Percentiles rank a stretch among this genome's conserved stretches.
Evolutionary conservation across 208 protist genomes (phyloP).

Genomic region (Angomonas deanei): DNA sequence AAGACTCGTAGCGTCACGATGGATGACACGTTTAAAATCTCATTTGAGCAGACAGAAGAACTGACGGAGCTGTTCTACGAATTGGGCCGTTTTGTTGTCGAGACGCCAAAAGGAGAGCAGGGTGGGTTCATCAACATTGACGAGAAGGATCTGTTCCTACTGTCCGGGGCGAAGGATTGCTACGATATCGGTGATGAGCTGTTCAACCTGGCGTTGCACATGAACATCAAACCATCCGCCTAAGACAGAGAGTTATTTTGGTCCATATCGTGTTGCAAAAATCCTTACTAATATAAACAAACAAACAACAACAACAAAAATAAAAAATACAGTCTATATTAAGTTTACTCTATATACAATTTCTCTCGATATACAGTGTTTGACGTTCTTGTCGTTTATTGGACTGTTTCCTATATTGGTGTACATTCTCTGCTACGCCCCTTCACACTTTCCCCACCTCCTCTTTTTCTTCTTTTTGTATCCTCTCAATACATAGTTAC

Average conservation of each 20-base stretch:
- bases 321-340: neutral
- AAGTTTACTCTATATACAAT: neutral
- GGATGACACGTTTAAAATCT: slow-evolving; percentile 49
- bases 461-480: slow-evolving; percentile 6
- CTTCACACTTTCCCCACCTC: neutral
- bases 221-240: slow-evolving; percentile 23
- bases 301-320: slow-evolving; percentile 9
- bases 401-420: too few relatives aligned
- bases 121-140: slow-evolving; percentile 79
- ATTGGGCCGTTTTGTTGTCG: slow-evolving; percentile 69
- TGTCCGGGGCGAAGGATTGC: slow-evolving; percentile 58
- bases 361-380: too few relatives aligned
- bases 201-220: slow-evolving; percentile 66
- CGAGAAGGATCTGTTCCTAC: slow-evolving; percentile 74
- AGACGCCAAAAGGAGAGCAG: slow-evolving; percentile 62
- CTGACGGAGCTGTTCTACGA: slow-evolving; percentile 79
- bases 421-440: too few relatives aligned
- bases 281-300: slow-evolving; percentile 1
- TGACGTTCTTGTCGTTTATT: too few relatives aligned
- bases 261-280: neutral
- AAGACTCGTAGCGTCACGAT: slow-evolving; percentile 55
- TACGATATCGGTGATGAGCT: slow-evolving; percentile 71
- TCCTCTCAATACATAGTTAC: neutral
- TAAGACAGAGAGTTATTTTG: neutral
- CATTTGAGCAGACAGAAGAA: slow-evolving; percentile 65